phyloP scores from a whole-genome alignment of 371 early-diverging fungal genomes.

The Dichotomocladium elegans region DNA sequence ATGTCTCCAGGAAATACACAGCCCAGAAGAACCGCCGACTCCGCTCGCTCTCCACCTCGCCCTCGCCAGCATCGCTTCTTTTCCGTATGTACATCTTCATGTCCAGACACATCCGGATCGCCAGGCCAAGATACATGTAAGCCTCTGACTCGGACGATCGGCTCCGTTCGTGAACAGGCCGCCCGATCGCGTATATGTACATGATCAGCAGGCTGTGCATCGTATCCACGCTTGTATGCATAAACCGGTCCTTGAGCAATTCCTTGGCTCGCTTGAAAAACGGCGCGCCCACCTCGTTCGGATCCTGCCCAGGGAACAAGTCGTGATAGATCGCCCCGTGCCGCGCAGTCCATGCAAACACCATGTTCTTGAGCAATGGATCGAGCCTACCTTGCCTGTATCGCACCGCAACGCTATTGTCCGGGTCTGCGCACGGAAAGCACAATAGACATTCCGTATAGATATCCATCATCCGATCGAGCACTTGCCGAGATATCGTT shows the following conservation, averaged over 20 bases:
- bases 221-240: conserved; percentile 26
- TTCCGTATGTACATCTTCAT: conserved; percentile 24
- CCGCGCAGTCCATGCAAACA: conserved; percentile 44
- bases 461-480: conserved; percentile 15
- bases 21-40: conserved; percentile 32
- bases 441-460: conserved; percentile 22
- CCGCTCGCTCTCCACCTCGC: conserved; percentile 10
- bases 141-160: conserved; percentile 35
- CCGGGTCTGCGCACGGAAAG: conserved; percentile 11
- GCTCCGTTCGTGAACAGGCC: conserved; percentile 2
- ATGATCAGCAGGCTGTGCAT: conserved; percentile 39
- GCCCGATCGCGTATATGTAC: conserved; percentile 45
- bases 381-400: not conserved
- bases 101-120: conserved; percentile 44
- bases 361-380: conserved; percentile 30
- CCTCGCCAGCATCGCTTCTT: conserved; percentile 1
- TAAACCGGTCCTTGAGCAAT: conserved; percentile 27
- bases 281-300: conserved; percentile 36
- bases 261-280: conserved; percentile 34
- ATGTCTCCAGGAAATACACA: conserved; percentile 33
- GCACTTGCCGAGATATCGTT: too few relatives aligned
- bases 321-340: conserved; percentile 45
- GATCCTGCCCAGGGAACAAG: conserved; percentile 39
- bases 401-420: conserved; percentile 3
- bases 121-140: conserved; percentile 44